A percentile compares a stretch with the other conserved stretches of the same genome.
Evolutionary conservation across 2,329 filamentous ascomycete genomes (phyloP).

Genomic region (Phaeosphaeriaceae sp.): DNA sequence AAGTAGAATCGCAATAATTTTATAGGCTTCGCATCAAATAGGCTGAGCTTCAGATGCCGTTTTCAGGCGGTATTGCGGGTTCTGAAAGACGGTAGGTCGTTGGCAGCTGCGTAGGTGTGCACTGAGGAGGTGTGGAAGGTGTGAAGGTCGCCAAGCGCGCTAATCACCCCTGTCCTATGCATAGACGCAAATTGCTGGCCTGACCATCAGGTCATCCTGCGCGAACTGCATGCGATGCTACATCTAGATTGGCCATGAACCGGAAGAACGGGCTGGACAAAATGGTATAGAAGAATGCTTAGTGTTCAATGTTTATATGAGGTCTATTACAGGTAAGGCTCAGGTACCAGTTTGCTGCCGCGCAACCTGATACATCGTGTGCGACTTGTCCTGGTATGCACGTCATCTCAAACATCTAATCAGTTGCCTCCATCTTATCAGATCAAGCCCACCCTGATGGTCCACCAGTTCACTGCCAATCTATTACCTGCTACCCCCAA

Average conservation of each 20-base stretch:
- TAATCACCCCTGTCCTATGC: not conserved
- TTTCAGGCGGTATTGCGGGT: constrained; percentile 6
- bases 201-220: no score
- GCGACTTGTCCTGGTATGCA: constrained; percentile 20
- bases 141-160: not conserved
- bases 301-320: not conserved
- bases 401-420: constrained; percentile 24
- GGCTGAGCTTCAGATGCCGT: constrained; percentile 3
- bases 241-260: no score
- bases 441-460: constrained; percentile 12
- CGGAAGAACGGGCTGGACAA: no score
- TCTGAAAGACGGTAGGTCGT: constrained; percentile 19
- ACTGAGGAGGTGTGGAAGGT: constrained; percentile 20
- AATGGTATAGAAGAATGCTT: not conserved
- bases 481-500: no score
- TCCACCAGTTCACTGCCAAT: not conserved
- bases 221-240: no score
- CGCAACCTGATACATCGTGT: constrained; percentile 10
- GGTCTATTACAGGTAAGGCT: not conserved
- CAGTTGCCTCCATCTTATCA: constrained; percentile 26
- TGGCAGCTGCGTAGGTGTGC: constrained; percentile 34
- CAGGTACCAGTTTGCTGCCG: constrained; percentile 3
- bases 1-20: constrained; percentile 28
- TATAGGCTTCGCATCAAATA: constrained; percentile 29
- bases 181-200: no score